These are phyloP conservation scores for Allium cepa DNA, from an alignment of 106 monocot genomes.

Conservation along the genomic window DNA sequence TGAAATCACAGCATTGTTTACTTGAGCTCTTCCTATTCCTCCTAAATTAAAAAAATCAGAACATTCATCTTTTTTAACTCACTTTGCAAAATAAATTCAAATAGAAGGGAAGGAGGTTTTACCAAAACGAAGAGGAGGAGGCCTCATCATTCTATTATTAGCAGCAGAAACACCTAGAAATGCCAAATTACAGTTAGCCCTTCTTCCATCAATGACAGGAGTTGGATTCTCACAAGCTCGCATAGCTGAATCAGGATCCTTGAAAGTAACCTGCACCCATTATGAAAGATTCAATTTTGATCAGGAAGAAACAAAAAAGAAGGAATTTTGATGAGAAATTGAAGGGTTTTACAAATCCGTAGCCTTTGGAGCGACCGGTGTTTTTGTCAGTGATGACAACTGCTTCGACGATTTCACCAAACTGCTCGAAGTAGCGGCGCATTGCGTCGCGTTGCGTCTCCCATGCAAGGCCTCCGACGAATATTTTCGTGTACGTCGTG, in stretches of 20 bases:
- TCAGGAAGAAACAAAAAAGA: background rate
- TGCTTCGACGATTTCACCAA: conserved; percentile 53
- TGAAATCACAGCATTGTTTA: background rate
- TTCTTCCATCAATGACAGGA: conserved; percentile 69
- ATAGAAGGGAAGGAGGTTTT: background rate
- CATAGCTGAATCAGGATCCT: conserved; percentile 51
- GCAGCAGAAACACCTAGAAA: conserved; percentile 22
- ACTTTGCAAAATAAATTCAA: background rate
- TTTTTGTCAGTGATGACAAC: conserved; percentile 51
- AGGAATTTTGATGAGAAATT: background rate
- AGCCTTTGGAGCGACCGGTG: conserved; percentile 51
- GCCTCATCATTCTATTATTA: conserved; percentile 10
- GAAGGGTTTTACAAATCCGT: conserved; percentile 32
- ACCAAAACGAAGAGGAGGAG: conserved; percentile 19
- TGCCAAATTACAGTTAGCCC: conserved; percentile 78
- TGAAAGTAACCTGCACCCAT: conserved; percentile 51
- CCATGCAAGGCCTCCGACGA: conserved; percentile 51
- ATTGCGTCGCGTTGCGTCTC: conserved; percentile 40
- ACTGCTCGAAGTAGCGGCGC: conserved; percentile 52
- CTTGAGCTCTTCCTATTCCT: conserved; percentile 20
- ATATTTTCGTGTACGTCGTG: conserved; percentile 48
- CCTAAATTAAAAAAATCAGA: background rate
- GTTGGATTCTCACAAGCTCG: conserved; percentile 57
- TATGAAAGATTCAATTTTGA: background rate
- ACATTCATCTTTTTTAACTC: background rate